phyloP scores from a whole-genome alignment of 1,139 yeast genomes.

The Pichia sp. region DNA sequence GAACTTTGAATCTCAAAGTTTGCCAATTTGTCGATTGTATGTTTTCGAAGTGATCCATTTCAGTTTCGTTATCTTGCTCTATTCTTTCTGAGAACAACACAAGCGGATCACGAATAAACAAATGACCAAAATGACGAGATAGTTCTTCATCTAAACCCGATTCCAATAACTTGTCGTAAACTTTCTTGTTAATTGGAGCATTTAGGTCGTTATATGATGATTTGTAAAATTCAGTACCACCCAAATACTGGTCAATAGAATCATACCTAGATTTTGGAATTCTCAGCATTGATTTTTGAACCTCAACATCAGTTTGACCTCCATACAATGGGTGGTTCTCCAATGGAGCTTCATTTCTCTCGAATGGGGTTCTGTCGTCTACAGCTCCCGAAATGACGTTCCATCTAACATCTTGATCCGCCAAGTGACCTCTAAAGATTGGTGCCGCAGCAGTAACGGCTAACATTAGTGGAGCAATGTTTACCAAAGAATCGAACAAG shows the following conservation, averaged over 20 bases:
- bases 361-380: slow-evolving; percentile 88
- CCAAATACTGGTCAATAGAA: slow-evolving; percentile 75
- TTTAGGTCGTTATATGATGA: slow-evolving; percentile 64
- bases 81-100: slow-evolving; percentile 85
- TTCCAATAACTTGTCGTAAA: slow-evolving; percentile 41
- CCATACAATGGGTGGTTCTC: slow-evolving; percentile 43
- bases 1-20: slow-evolving; percentile 88
- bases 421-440: slow-evolving; percentile 80
- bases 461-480: slow-evolving; percentile 78
- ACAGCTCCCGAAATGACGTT: slow-evolving; percentile 91
- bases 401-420: slow-evolving; percentile 97
- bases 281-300: slow-evolving; percentile 43
- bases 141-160: slow-evolving; percentile 58
- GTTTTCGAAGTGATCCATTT: slow-evolving; percentile 93
- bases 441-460: slow-evolving; percentile 91
- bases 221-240: slow-evolving; percentile 48
- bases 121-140: slow-evolving; percentile 87
- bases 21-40: slow-evolving; percentile 98
- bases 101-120: slow-evolving; percentile 88
- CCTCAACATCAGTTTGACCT: slow-evolving; percentile 37
- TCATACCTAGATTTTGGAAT: slow-evolving; percentile 91
- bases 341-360: slow-evolving; percentile 60
- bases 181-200: slow-evolving; percentile 65
- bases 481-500: slow-evolving; percentile 82
- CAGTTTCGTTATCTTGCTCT: slow-evolving; percentile 62